A percentile compares a stretch with the other conserved stretches of the same genome.
Evolutionary conservation across 2,329 filamentous ascomycete genomes (phyloP).

Genomic region (Cytospora piceae): DNA sequence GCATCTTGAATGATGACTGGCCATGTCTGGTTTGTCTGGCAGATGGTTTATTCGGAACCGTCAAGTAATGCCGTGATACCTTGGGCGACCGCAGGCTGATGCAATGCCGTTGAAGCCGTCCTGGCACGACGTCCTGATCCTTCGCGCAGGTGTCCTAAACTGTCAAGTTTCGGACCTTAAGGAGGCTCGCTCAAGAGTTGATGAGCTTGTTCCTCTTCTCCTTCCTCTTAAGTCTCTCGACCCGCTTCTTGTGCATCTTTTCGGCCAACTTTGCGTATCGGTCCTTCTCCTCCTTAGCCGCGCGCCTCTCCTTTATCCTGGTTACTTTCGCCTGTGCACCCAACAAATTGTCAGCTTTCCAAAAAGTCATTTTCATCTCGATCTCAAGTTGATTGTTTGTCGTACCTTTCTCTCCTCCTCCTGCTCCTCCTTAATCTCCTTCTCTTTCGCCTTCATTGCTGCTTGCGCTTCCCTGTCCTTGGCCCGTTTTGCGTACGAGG

Average conservation of each 20-base stretch:
- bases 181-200: conserved; percentile 56
- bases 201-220: conserved; percentile 94
- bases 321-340: conserved; percentile 69
- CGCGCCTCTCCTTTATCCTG: conserved; percentile 81
- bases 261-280: conserved; percentile 92
- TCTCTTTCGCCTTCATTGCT: conserved; percentile 89
- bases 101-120: conserved; percentile 5
- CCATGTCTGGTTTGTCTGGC: not conserved
- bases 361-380: not conserved
- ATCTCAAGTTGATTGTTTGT: conserved; percentile 16
- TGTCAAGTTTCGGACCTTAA: conserved; percentile 4
- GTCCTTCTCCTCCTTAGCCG: conserved; percentile 89
- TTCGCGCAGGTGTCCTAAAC: conserved; percentile 15
- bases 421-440: conserved; percentile 95
- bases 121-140: conserved; percentile 1
- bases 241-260: conserved; percentile 96
- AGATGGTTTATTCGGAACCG: not conserved
- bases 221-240: conserved; percentile 89
- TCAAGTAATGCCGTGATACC: conserved; percentile 17
- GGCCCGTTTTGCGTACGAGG: conserved; percentile 76
- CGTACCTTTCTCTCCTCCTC: conserved; percentile 76
- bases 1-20: not conserved
- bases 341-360: conserved; percentile 18
- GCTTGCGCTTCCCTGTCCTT: conserved; percentile 70
- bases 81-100: conserved; percentile 6